Evolutionary conservation across 257 asterid species (phyloP).

Genomic region (Knoxia roxburghii): DNA sequence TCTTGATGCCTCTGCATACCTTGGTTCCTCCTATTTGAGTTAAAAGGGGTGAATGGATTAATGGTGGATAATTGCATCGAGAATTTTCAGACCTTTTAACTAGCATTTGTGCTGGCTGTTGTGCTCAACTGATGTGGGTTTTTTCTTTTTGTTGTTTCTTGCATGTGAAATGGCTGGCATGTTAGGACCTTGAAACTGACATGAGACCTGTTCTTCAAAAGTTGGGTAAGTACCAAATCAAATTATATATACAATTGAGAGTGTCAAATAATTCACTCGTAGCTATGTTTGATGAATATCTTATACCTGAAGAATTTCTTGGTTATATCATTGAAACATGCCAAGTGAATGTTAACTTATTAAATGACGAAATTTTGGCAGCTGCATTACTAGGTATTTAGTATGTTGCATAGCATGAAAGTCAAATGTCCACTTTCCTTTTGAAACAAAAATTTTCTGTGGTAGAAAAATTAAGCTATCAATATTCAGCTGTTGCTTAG

Average conservation of each 20-base stretch:
- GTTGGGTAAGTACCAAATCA: slow-evolving; percentile 57
- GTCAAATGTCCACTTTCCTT: too few species aligned
- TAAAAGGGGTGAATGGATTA: background rate
- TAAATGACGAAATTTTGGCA: background rate
- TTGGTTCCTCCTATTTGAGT: background rate
- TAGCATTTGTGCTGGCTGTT: slow-evolving; percentile 12
- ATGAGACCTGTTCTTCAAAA: slow-evolving; percentile 59
- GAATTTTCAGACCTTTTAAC: background rate
- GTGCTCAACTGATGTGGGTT: slow-evolving; percentile 6
- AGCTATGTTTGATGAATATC: background rate
- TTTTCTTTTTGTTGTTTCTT: slow-evolving; percentile 21
- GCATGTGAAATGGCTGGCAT: slow-evolving; percentile 38
- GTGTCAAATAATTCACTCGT: background rate
- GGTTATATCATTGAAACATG: background rate
- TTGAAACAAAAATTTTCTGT: background rate
- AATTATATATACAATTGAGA: slow-evolving; percentile 1
- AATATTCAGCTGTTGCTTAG: background rate
- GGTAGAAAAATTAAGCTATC: background rate
- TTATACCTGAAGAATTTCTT: background rate
- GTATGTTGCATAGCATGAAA: background rate
- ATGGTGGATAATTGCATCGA: background rate
- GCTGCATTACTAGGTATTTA: background rate
- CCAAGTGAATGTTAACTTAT: background rate
- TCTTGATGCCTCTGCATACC: background rate
- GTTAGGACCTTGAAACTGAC: slow-evolving; percentile 54